A percentile compares a stretch with the other conserved stretches of the same genome.
Conservation (phyloP, 78 protist genomes). For the Corallochytrium limacisporum region DNA sequence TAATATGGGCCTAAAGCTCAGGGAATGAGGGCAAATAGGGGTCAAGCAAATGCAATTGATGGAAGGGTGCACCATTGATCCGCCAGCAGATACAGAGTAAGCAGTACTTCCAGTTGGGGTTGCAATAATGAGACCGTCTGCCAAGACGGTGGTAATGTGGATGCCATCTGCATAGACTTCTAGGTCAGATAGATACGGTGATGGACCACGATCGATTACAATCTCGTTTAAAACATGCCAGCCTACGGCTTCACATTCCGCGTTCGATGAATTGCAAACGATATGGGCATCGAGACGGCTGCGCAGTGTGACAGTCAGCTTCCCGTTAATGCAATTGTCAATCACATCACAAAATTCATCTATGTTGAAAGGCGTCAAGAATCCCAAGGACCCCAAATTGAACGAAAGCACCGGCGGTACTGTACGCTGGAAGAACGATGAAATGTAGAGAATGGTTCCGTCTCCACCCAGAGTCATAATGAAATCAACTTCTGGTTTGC, state of each 20-base stretch:
- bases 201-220: slow-evolving; percentile 16
- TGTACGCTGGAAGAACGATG: neutral
- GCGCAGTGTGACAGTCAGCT: neutral
- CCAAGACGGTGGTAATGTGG: slow-evolving; percentile 54
- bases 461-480: slow-evolving; percentile 83
- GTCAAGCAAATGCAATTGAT: slow-evolving; percentile 63
- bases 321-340: neutral
- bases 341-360: neutral
- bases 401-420: slow-evolving; percentile 69
- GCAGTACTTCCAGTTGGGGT: slow-evolving; percentile 78
- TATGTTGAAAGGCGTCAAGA: slow-evolving; percentile 52
- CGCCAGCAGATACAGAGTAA: slow-evolving; percentile 71
- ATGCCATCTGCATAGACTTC: slow-evolving; percentile 49
- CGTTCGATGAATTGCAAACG: too few species aligned
- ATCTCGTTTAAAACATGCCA: neutral
- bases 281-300: neutral
- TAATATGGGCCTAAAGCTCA: slow-evolving; percentile 74
- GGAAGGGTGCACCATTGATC: slow-evolving; percentile 71
- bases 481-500: slow-evolving; percentile 38
- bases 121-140: slow-evolving; percentile 59
- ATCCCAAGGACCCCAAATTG: slow-evolving; percentile 64
- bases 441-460: slow-evolving; percentile 64
- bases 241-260: neutral
- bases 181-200: slow-evolving; percentile 53
- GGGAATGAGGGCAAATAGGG: slow-evolving; percentile 80